Percentiles rank a stretch among this genome's conserved stretches.
phyloP scores from a whole-genome alignment of 768 basidiomycete genomes.

The Pleurotus giganteus region DNA sequence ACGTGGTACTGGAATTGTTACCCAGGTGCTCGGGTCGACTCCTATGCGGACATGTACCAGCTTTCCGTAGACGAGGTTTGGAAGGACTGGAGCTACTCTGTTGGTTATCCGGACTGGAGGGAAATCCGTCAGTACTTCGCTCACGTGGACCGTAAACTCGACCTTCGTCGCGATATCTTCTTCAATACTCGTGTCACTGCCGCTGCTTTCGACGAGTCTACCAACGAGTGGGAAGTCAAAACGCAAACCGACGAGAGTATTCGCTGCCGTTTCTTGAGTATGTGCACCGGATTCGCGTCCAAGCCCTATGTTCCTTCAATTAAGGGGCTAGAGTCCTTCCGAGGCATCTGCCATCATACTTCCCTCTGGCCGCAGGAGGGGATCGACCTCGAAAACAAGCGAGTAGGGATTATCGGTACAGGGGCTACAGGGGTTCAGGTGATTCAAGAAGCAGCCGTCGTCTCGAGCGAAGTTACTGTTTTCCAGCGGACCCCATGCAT shows the following conservation, averaged over 20 bases:
- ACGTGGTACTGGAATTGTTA: slow-evolving; percentile 28
- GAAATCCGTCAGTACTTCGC: slow-evolving; percentile 20
- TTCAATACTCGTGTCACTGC: slow-evolving; percentile 21
- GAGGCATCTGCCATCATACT: slow-evolving; percentile 23
- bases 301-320: slow-evolving; percentile 21
- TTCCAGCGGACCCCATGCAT: slow-evolving; percentile 41
- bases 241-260: slow-evolving; percentile 16
- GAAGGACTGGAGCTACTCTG: slow-evolving; percentile 20
- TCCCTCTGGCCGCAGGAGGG: slow-evolving; percentile 21
- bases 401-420: slow-evolving; percentile 25
- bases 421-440: slow-evolving; percentile 26
- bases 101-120: not conserved
- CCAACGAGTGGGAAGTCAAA: slow-evolving; percentile 20
- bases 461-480: slow-evolving; percentile 20
- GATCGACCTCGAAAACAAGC: slow-evolving; percentile 20
- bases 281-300: slow-evolving; percentile 23
- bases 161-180: slow-evolving; percentile 20
- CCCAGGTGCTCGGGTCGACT: slow-evolving; percentile 25
- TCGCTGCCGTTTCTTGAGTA: slow-evolving; percentile 18
- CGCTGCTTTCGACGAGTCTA: slow-evolving; percentile 19
- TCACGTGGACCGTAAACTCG: slow-evolving; percentile 21
- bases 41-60: slow-evolving; percentile 22
- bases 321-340: slow-evolving; percentile 21
- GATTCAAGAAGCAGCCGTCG: slow-evolving; percentile 20
- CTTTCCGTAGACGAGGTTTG: slow-evolving; percentile 23